Conservation (phyloP, 345 rosid genomes). For the Salix arbutifolia region DNA sequence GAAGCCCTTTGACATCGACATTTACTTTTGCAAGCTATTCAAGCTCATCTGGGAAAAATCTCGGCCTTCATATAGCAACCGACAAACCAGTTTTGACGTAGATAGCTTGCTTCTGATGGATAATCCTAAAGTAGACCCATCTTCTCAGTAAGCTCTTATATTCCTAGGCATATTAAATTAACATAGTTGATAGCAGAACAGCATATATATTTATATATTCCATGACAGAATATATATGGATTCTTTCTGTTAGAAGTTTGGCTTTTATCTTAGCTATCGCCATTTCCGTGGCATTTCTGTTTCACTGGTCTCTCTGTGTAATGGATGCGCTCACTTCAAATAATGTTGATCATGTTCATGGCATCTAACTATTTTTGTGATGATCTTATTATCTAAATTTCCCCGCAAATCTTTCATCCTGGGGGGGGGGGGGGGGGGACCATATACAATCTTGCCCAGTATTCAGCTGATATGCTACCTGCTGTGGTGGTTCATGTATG, state of each 20-base stretch:
- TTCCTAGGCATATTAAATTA: slow-evolving; percentile 3
- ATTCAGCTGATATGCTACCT: too few species aligned
- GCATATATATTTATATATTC: not conserved
- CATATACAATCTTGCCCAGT: too few species aligned
- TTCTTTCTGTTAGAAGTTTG: not conserved
- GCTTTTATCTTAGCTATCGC: not conserved
- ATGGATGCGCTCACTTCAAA: too few species aligned
- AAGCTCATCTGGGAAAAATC: not conserved
- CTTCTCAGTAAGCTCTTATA: not conserved
- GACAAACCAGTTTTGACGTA: slow-evolving; percentile 24
- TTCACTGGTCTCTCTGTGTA: not conserved
- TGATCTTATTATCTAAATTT: too few species aligned
- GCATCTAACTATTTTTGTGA: too few species aligned
- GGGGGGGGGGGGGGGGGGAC: too few species aligned
- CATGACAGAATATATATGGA: not conserved
- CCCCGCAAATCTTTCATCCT: too few species aligned
- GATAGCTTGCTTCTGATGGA: slow-evolving; percentile 16
- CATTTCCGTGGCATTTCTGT: not conserved
- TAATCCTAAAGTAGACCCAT: not conserved
- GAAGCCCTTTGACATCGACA: not conserved
- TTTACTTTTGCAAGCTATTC: not conserved
- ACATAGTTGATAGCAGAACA: slow-evolving; percentile 8
- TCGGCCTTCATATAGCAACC: not conserved
- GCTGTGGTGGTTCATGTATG: too few species aligned
- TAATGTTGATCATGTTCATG: too few species aligned